A percentile compares a stretch with the other conserved stretches of the same genome.
Evolutionary conservation across 2,329 filamentous ascomycete genomes (phyloP).

Genomic region (Penicillium sp.): DNA sequence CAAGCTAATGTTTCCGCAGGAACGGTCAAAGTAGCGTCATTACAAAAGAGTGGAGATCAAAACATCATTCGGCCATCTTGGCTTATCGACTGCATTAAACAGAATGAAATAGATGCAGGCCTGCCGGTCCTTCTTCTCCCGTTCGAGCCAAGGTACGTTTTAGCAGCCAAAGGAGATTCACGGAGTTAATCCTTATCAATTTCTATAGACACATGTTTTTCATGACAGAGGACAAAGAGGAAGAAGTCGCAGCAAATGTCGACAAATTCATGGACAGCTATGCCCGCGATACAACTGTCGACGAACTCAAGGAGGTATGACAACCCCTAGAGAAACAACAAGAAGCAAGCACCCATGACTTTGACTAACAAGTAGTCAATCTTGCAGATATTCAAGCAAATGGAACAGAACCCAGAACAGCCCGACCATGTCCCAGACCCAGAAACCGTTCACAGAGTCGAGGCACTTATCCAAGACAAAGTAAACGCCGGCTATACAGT

Average conservation of each 20-base stretch:
- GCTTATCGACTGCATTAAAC: conserved; percentile 76
- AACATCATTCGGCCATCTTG: conserved; percentile 78
- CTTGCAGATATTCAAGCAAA: conserved; percentile 41
- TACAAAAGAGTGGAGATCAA: conserved; percentile 68
- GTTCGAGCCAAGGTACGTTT: conserved; percentile 51
- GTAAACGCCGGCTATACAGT: conserved; percentile 29
- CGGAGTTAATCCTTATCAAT: conserved; percentile 1
- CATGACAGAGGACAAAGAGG: conserved; percentile 56
- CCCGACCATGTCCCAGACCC: conserved; percentile 44
- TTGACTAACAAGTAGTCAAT: not conserved
- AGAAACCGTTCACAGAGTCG: conserved; percentile 55
- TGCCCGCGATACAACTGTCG: conserved; percentile 62
- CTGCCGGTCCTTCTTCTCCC: conserved; percentile 62
- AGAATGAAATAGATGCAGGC: conserved; percentile 54
- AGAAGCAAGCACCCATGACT: not conserved
- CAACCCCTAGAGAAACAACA: not conserved
- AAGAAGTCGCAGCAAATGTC: conserved; percentile 59
- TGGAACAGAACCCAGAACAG: conserved; percentile 29
- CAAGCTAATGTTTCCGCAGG: conserved; percentile 30
- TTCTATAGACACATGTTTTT: conserved; percentile 69
- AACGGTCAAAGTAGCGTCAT: conserved; percentile 74
- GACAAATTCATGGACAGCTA: conserved; percentile 85
- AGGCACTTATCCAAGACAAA: conserved; percentile 54
- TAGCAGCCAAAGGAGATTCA: conserved; percentile 27
- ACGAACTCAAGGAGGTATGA: conserved; percentile 57